Percentiles rank a stretch among this genome's conserved stretches.
phyloP scores from a whole-genome alignment of 441 rosid species.

The Euphorbia celastroides region DNA sequence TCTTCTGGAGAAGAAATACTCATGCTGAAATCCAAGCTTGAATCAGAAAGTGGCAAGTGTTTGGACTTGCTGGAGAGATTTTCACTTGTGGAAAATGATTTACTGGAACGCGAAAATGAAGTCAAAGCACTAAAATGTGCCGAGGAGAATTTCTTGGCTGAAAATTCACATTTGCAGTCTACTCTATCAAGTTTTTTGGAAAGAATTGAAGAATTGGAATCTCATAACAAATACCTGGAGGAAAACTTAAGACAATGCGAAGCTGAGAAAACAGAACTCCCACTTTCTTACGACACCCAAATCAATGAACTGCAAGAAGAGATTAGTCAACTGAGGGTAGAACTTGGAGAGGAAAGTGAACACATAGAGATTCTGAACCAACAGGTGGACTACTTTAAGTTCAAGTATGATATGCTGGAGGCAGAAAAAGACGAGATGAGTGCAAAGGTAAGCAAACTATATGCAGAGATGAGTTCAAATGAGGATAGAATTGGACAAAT shows the following conservation, averaged over 20 bases:
- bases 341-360: conserved; percentile 31
- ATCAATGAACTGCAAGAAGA: conserved; percentile 28
- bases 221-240: conserved; percentile 27
- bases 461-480: conserved; percentile 36
- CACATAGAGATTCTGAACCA: conserved; percentile 44
- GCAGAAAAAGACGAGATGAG: conserved; percentile 49
- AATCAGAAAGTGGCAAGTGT: conserved; percentile 30
- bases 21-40: conserved; percentile 23
- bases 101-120: conserved; percentile 28
- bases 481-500: conserved; percentile 34
- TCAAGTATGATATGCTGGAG: conserved; percentile 47
- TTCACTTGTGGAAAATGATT: conserved; percentile 16
- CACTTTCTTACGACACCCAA: conserved; percentile 19
- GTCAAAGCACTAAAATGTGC: conserved; percentile 26
- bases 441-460: conserved; percentile 41
- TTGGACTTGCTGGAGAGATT: conserved; percentile 33
- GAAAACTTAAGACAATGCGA: conserved; percentile 29
- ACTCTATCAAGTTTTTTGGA: conserved; percentile 33
- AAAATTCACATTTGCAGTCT: conserved; percentile 38
- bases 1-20: conserved; percentile 27
- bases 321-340: conserved; percentile 37
- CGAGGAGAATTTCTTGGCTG: conserved; percentile 34
- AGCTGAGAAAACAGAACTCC: conserved; percentile 39
- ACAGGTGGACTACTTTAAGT: conserved; percentile 39
- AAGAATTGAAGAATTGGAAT: conserved; percentile 37